Base-by-base conservation (phyloP, 768 basidiomycete genomes). In the Lactarius vividus region DNA sequence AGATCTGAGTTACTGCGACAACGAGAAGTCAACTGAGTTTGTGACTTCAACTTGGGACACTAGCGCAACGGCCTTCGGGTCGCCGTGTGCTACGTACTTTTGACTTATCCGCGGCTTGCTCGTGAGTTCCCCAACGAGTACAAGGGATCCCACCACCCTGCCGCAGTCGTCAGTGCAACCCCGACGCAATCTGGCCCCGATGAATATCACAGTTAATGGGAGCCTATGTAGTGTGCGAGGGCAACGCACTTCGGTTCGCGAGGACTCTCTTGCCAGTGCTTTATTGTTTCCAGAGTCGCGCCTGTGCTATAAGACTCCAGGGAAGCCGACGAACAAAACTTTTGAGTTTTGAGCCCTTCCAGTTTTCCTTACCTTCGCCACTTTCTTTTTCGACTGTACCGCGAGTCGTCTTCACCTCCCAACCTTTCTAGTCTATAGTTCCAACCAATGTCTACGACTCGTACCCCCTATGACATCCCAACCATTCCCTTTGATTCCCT, bases 281-380 rank as follows among this genome's bases (percentile, higher is more conserved):
- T n/a, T 62, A 49, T 44, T 66, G 61, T 33, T 33, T 9, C 33
- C 33, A 33, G 8, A 33, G 33, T 33, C 33, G 8, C 58, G 53
- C 33, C 44, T 42, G n/a, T 28, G 15, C 49, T 66, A 66, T 66
- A 66, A 66, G 61, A 29, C 31, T 57, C 23, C 55, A 7, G 16
- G n/a, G 39, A 58, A 39, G 2, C 31, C 9, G 28, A 26, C 18
- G 40, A 28, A n/a, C 3, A 13, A 62, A 23, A 28, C 23, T 15
- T 59, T n/a, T 11, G 23, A 40, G 42, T 55, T 35, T 59, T 58
- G 26, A 52, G 26, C 35, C 42, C 52, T 31, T 58, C 56, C 56
- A 28, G 37, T 42, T 28, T 3, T 10, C 42, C 18, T 37, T 55
- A 1, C 37, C 28, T 29, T 11, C n/a, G 13, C 28, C 20, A 2